Conservation (phyloP, 2,329 filamentous ascomycete species). For the Aspergillus amoenus region DNA sequence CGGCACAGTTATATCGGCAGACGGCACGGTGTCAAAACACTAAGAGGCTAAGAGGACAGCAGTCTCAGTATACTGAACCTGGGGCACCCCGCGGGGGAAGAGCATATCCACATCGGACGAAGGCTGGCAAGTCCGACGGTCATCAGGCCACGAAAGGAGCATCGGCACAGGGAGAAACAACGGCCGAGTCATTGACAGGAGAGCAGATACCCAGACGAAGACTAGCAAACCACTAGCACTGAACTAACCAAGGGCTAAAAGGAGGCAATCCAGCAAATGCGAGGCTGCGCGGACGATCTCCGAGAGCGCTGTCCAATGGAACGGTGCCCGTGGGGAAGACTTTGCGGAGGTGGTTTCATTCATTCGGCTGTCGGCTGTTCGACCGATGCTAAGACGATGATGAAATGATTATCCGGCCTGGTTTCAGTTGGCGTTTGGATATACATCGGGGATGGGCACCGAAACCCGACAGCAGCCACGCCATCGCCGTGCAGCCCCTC, state of each 20-base stretch:
- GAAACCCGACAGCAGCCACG: constrained; percentile 23
- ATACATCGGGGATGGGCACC: constrained; percentile 29
- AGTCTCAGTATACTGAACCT: not conserved
- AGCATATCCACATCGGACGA: constrained; percentile 2
- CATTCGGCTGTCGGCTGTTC: constrained; percentile 23
- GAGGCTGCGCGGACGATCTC: constrained; percentile 18
- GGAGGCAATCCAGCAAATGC: not conserved
- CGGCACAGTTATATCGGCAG: not conserved
- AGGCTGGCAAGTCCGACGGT: constrained; percentile 1
- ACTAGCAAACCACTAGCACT: not conserved
- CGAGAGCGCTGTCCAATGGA: constrained; percentile 19
- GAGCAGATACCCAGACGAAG: too few species aligned
- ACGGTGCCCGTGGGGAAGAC: not conserved
- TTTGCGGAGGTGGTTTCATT: not conserved
- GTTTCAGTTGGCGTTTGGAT: not conserved
- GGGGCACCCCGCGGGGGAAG: constrained; percentile 12
- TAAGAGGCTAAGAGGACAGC: not conserved
- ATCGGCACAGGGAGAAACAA: constrained; percentile 1
- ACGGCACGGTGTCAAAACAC: too few species aligned
- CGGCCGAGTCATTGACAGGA: not conserved
- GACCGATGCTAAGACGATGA: constrained; percentile 1
- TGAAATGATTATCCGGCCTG: too few species aligned
- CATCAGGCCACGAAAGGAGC: not conserved
- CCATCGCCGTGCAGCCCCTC: not conserved
- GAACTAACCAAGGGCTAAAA: not conserved